Evolutionary conservation across 345 rosid genomes (phyloP), one percentile per base, ranked within the genome.

Genomic region (Orychophragmus violaceus): DNA sequence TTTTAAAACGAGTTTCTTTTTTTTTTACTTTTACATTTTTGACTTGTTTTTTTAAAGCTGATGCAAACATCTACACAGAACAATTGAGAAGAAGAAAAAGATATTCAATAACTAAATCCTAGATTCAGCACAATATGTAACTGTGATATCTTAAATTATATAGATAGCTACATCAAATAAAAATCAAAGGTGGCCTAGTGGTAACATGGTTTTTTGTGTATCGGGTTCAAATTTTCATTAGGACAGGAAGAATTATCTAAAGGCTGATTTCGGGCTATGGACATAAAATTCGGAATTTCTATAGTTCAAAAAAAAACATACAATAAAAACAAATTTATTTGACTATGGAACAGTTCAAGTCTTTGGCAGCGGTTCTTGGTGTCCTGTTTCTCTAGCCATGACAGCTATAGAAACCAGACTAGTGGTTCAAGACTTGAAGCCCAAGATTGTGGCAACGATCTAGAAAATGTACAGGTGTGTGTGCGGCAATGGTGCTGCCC

Each of bases 401-500:
- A 44, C 12, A 29, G 63, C 30, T 16, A 12, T 42, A 18, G 29
- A 28, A 39, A 65, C 36, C 2, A 46, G 64, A 58, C 4, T 0
- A 2, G 51, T 68, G 59, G 66, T n/a, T n/a, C n/a, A n/a, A n/a
- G n/a, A n/a, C n/a, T 59, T 23, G 21, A 33, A 49, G 50, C 65
- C 10, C 39, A 58, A 59, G 37, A 68, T 22, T 68, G 73, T 59
- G 72, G 72, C 24, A 58, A 45, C 46, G 72, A 68, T 68, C 72
- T 68, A 32, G 64, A 57, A 23, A 56, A 67, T 30, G 55, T 67
- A 0, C 72, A 67, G 55, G n/a, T n/a, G 64, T 67, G 13, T 67
- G 64, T 16, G 72, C 64, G 4, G 35, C 72, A 3, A 45, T 45
- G 55, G 46, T 57, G 14, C 37, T 68, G 14, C 95, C 0, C 83